Evolutionary conservation across 2,329 filamentous ascomycete species (phyloP).

Genomic region (Ophiostoma sp.): DNA sequence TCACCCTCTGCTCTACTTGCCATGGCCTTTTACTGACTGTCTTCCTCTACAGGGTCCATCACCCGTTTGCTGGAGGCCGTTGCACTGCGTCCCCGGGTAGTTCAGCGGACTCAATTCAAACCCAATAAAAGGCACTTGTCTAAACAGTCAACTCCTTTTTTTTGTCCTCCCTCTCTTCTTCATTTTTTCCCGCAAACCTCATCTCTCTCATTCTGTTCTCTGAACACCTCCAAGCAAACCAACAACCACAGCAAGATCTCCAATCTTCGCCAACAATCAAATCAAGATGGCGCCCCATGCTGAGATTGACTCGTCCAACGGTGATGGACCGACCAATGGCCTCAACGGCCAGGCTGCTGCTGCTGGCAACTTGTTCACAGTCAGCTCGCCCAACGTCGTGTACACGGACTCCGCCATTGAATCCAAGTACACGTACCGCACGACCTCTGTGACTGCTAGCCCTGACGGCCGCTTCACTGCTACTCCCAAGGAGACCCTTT

Average conservation of each 20-base stretch:
- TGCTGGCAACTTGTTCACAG: constrained; percentile 70
- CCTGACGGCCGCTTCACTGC: constrained; percentile 75
- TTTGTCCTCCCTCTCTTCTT: neutral
- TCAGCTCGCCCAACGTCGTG: constrained; percentile 86
- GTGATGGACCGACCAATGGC: constrained; percentile 45
- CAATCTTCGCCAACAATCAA: constrained; percentile 27
- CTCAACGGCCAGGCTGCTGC: constrained; percentile 41
- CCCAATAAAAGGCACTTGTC: constrained; percentile 49
- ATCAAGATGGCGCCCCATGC: constrained; percentile 82
- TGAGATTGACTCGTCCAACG: constrained; percentile 58
- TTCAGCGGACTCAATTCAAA: constrained; percentile 68
- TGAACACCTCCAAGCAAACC: neutral
- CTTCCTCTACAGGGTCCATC: constrained; percentile 66
- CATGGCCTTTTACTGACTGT: neutral
- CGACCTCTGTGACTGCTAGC: constrained; percentile 74
- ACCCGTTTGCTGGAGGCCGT: constrained; percentile 95
- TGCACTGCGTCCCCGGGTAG: constrained; percentile 86
- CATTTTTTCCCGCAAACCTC: neutral
- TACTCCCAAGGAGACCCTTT: constrained; percentile 81
- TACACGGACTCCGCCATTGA: constrained; percentile 88
- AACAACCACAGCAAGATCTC: neutral
- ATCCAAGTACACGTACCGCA: constrained; percentile 95
- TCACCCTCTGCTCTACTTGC: too few relatives aligned
- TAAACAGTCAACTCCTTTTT: constrained; percentile 10
- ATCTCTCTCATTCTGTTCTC: neutral